Evolutionary conservation across 352 stramenopile species (phyloP).

Genomic region (Phytophthora fragariae): DNA sequence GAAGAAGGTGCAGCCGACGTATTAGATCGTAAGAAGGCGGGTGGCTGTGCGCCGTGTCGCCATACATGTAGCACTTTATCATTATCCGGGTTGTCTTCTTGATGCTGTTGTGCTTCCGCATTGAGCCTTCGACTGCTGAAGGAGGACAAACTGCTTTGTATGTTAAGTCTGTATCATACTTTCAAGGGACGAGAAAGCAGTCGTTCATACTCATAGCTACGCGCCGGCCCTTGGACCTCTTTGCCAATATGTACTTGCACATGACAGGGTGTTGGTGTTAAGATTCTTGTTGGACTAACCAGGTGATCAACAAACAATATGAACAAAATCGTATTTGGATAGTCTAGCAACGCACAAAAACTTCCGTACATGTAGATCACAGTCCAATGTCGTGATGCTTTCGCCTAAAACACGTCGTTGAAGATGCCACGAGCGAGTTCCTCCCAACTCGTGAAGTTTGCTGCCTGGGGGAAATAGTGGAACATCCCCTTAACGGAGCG

Average conservation of each 20-base stretch:
- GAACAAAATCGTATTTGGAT: conserved; percentile 22
- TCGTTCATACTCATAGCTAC: conserved; percentile 22
- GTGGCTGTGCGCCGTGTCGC: conserved; percentile 11
- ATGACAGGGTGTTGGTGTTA: neutral
- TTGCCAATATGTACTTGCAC: too few relatives aligned
- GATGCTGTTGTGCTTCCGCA: conserved; percentile 31
- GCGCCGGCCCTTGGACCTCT: neutral
- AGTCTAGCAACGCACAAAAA: conserved; percentile 11
- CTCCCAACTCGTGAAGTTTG: conserved; percentile 56
- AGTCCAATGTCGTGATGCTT: neutral
- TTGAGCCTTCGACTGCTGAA: conserved; percentile 32
- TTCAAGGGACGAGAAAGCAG: neutral
- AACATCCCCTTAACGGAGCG: conserved; percentile 74
- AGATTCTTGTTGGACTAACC: neutral
- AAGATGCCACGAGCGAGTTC: conserved; percentile 74
- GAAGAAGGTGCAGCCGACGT: conserved; percentile 88
- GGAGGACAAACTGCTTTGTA: conserved; percentile 5
- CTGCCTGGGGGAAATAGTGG: conserved; percentile 67
- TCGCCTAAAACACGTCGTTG: conserved; percentile 55
- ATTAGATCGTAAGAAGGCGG: conserved; percentile 60
- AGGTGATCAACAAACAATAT: neutral
- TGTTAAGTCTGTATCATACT: neutral
- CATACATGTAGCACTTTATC: conserved; percentile 55
- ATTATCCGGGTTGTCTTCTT: conserved; percentile 19
- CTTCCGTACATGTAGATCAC: neutral